Base-by-base conservation (phyloP, 2,329 filamentous ascomycete genomes). In the Cadophora sp. region DNA sequence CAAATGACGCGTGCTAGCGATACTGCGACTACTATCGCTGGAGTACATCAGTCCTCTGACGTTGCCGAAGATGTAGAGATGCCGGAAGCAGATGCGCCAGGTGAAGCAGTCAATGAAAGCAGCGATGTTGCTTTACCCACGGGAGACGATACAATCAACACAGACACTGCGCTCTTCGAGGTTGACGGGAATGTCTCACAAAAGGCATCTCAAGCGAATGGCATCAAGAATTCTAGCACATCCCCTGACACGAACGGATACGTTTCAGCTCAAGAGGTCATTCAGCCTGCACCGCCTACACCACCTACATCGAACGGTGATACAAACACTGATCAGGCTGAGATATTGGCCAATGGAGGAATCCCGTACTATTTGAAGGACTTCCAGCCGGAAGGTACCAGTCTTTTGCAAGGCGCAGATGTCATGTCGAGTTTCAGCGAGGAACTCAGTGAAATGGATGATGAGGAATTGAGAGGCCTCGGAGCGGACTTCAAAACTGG, bases 361-460 rank as follows among this genome's bases (percentile, higher is more conserved):
- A 83, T 97, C 14, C 88, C 93, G 8, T 97, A 94, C 93, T 97
- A 97, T 78, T 86, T 97, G 67, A 87, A 92, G 75, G 85, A 87
- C 9, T 96, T 96, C 76, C 88, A 96, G 61, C 91, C 92, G 64
- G 75, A 88, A 62, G 95, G 94, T 65, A 97, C 93, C 0, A 95
- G 91, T 0, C 87, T 95, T 11, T 83, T 92, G 64, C 90, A 91
- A 71, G 91, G 90, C 1, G 85, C 89, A 41, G 91, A 94, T 64
- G 88, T 91, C n/a, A 64, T 88, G 71, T 83, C 88, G 36, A 87
- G 84, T 16, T 89, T 95, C 79, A 96, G 92, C 74, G 94, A 97
- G 78, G 92, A 95, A 73, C 84, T 97, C 24, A 96, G 92, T 65
- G 95, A 97, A 76, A 89, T 97, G 77, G 94, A 97, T 73, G 94